A percentile compares a stretch with the other conserved stretches of the same genome.
These are phyloP conservation scores for Zygoascus bituminiphila DNA, from an alignment of 805 yeast genomes.

Conservation along the genomic window DNA sequence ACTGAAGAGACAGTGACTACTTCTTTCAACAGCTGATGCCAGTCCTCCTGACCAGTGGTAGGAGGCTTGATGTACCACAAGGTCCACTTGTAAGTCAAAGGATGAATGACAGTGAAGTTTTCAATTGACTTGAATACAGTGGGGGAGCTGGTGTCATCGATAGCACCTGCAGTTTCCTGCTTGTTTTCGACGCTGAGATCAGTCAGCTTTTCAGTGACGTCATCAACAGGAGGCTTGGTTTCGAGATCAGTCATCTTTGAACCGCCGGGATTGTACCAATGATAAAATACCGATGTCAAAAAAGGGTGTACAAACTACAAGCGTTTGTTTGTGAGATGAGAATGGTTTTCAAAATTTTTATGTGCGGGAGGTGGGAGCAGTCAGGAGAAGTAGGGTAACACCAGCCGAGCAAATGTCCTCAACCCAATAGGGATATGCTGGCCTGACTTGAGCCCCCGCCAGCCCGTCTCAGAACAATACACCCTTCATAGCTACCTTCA, in stretches of 20 bases:
- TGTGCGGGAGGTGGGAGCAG: too few species aligned
- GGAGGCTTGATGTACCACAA: slow-evolving; percentile 97
- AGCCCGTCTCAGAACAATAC: too few species aligned
- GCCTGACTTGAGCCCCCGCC: background rate
- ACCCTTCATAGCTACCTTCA: background rate
- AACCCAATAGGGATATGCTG: too few species aligned
- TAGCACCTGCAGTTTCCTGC: background rate
- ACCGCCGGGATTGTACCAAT: too few species aligned
- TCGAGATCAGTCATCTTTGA: slow-evolving; percentile 18
- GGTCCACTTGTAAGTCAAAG: slow-evolving; percentile 86
- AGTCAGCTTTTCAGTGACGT: slow-evolving; percentile 12
- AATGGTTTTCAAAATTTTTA: too few species aligned
- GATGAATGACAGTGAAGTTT: slow-evolving; percentile 70
- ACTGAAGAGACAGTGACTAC: slow-evolving; percentile 89
- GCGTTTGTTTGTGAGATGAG: too few species aligned
- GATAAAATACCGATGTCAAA: too few species aligned
- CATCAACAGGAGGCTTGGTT: slow-evolving; percentile 29
- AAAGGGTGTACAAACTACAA: too few species aligned
- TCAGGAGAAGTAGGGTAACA: too few species aligned
- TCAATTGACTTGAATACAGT: slow-evolving; percentile 19
- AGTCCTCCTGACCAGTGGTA: slow-evolving; percentile 61
- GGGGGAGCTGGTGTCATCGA: slow-evolving; percentile 5
- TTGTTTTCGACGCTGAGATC: slow-evolving; percentile 8
- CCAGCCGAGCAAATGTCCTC: too few species aligned
- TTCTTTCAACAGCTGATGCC: slow-evolving; percentile 89